These are phyloP conservation scores for Flaveria bidentis DNA, from an alignment of 129 eudicot genomes.

Conservation along the genomic window DNA sequence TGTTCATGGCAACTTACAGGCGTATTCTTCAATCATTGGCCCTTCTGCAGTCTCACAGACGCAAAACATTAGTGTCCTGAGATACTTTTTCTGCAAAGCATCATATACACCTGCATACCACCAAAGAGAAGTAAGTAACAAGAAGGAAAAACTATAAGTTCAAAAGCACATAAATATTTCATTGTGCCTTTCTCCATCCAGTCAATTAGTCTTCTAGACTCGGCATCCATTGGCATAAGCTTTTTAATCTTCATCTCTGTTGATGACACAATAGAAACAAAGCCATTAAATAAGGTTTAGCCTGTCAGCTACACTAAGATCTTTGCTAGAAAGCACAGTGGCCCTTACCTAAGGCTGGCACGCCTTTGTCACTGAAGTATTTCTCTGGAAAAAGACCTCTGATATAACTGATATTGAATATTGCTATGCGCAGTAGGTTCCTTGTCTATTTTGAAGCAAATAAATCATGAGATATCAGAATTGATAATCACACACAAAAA, in stretches of 20 bases:
- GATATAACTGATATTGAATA: slow-evolving; percentile 92
- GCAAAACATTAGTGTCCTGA: slow-evolving; percentile 86
- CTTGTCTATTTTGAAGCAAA: slow-evolving; percentile 64
- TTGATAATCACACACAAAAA: slow-evolving; percentile 19
- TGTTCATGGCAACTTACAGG: slow-evolving; percentile 60
- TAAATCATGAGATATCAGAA: slow-evolving; percentile 19
- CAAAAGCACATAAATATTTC: not conserved
- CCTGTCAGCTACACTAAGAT: slow-evolving; percentile 19
- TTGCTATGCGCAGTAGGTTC: slow-evolving; percentile 96
- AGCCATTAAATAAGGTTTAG: slow-evolving; percentile 19
- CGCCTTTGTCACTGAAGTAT: slow-evolving; percentile 84
- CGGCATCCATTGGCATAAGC: slow-evolving; percentile 98
- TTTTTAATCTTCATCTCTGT: slow-evolving; percentile 98
- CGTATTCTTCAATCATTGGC: slow-evolving; percentile 92
- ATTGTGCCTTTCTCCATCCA: slow-evolving; percentile 98
- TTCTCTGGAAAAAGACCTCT: slow-evolving; percentile 99
- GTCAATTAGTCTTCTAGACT: slow-evolving; percentile 93
- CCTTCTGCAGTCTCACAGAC: slow-evolving; percentile 83
- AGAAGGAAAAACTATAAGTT: not conserved
- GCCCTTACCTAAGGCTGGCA: slow-evolving; percentile 83
- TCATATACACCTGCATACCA: slow-evolving; percentile 82
- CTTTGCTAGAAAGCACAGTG: slow-evolving; percentile 1
- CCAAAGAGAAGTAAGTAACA: slow-evolving; percentile 15
- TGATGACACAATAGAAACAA: slow-evolving; percentile 20
- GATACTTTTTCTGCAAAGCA: slow-evolving; percentile 93